A percentile compares a stretch with the other conserved stretches of the same genome.
Evolutionary conservation across 2,329 filamentous ascomycete genomes (phyloP).

Genomic region (Tympanopsis confertula): DNA sequence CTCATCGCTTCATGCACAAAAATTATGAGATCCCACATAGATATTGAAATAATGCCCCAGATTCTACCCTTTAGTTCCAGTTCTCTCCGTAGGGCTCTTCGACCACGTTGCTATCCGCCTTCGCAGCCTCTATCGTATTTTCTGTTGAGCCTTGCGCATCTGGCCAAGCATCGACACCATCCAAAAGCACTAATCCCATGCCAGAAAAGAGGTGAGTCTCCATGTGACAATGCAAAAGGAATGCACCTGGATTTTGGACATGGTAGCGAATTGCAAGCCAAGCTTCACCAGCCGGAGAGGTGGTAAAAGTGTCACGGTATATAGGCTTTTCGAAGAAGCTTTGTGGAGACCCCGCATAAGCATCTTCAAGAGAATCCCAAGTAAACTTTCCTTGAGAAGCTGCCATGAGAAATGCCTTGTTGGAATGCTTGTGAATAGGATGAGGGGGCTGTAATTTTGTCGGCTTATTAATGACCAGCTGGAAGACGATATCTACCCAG

Average conservation of each 20-base stretch:
- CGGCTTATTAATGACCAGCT: conserved; percentile 14
- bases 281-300: conserved; percentile 11
- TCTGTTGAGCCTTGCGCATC: conserved; percentile 3
- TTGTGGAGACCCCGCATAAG: conserved; percentile 16
- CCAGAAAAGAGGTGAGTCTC: conserved; percentile 20
- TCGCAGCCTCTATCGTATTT: too few relatives aligned
- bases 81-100: too few relatives aligned
- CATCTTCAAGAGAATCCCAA: conserved; percentile 25
- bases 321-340: conserved; percentile 28
- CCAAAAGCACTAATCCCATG: conserved; percentile 22
- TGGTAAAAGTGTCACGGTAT: conserved; percentile 25
- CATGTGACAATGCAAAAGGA: conserved; percentile 23
- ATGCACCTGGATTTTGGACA: conserved; percentile 21
- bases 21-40: too few relatives aligned
- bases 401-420: conserved; percentile 30
- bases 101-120: too few relatives aligned
- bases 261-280: conserved; percentile 23
- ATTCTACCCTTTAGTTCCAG: too few relatives aligned
- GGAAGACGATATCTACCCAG: conserved; percentile 25
- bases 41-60: too few relatives aligned
- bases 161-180: conserved; percentile 21
- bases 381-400: conserved; percentile 21
- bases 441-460: conserved; percentile 18
- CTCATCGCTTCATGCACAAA: too few relatives aligned
- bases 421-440: conserved; percentile 33